A percentile compares a stretch with the other conserved stretches of the same genome.
Evolutionary conservation across 345 rosid species (phyloP).

Genomic region (Eucalyptus polyanthemos): DNA sequence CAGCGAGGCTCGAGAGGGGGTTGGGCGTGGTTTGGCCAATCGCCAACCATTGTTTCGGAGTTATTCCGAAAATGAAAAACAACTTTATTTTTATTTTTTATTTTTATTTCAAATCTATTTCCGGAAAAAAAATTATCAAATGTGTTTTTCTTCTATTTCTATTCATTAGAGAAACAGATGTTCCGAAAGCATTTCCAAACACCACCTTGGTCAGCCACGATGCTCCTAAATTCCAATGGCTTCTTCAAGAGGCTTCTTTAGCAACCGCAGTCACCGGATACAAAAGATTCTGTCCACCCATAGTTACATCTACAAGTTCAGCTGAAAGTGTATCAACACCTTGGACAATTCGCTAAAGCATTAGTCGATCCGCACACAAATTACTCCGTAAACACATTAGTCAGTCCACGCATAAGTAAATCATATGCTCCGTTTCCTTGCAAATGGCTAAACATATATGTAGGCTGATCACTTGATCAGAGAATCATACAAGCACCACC

Average conservation of each 20-base stretch:
- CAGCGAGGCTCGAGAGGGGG: too few relatives aligned
- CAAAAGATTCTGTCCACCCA: background rate
- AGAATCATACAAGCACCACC: background rate
- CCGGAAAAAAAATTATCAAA: too few relatives aligned
- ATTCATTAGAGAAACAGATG: too few relatives aligned
- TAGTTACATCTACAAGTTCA: background rate
- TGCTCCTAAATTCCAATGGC: too few relatives aligned
- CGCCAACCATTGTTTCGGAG: too few relatives aligned
- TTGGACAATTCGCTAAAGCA: background rate
- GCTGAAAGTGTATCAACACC: background rate
- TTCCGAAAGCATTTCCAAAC: too few relatives aligned
- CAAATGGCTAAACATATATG: background rate
- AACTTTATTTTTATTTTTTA: too few relatives aligned
- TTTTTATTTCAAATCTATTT: too few relatives aligned
- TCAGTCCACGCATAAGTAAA: background rate
- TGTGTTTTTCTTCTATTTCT: too few relatives aligned
- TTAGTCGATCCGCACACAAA: background rate
- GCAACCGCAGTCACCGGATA: rapidly evolving
- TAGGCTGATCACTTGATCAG: background rate
- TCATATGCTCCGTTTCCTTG: background rate
- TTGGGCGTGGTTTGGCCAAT: too few relatives aligned
- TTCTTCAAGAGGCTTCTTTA: background rate
- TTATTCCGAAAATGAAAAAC: too few relatives aligned
- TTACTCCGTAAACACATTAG: background rate
- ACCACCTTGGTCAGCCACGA: too few relatives aligned